These are phyloP conservation scores for Porcisia hertigi DNA, from an alignment of 208 protist genomes.

Conservation along the genomic window DNA sequence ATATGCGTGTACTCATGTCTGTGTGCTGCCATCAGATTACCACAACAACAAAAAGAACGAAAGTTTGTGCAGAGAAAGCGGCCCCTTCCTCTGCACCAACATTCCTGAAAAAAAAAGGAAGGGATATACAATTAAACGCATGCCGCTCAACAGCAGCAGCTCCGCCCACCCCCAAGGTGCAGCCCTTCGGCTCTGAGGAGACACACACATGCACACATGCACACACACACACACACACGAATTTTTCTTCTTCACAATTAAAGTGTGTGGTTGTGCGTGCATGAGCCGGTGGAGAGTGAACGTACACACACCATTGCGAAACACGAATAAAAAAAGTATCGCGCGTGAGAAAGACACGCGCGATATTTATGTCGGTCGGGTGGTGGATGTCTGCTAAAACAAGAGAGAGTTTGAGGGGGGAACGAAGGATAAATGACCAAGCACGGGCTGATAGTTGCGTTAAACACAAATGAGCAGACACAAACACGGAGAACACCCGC, in stretches of 20 bases:
- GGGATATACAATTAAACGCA: neutral
- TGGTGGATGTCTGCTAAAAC: neutral
- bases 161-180: too few relatives aligned
- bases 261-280: neutral
- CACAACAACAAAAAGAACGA: neutral
- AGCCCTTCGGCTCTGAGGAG: too few relatives aligned
- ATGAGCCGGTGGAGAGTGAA: neutral
- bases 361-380: neutral
- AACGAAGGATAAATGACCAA: neutral
- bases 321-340: slow-evolving; percentile 2
- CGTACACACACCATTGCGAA: neutral
- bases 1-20: neutral
- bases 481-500: neutral
- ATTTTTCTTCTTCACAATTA: too few relatives aligned
- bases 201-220: too few relatives aligned
- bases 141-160: neutral
- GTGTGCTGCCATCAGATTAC: neutral
- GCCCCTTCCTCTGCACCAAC: neutral
- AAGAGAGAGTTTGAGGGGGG: neutral
- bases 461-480: neutral
- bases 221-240: neutral
- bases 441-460: neutral
- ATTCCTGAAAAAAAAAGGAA: neutral
- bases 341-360: slow-evolving; percentile 1
- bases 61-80: neutral